Evolutionary conservation across 2,329 filamentous ascomycete species (phyloP), one percentile per base, ranked within the genome.

Genomic region (Teratosphaeria nubilosa): DNA sequence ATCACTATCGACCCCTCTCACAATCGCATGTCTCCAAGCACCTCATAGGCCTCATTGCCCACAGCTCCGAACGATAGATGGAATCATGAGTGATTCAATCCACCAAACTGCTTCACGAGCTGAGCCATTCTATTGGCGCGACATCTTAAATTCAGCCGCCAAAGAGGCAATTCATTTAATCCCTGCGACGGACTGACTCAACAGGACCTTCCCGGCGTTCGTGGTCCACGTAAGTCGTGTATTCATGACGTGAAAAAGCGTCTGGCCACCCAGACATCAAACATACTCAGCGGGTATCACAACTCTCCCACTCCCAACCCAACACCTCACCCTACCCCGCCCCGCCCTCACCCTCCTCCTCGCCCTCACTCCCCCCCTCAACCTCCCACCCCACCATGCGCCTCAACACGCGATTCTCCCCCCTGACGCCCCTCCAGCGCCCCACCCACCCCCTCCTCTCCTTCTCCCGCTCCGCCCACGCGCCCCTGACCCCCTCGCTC

Each of bases 371-470:
- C 48, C 66, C 68, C 53, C 60, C 68, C 11, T 63, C 58, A 13
- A 9, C 53, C 73, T 71, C 58, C 76, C 77, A 79, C 3, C 77
- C 76, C 0, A 70, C 76, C 64, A 77, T 69, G 30, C 69, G 60
- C 54, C 77, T 70, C 63, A 80, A 63, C 31, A 78, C 69, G 51
- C 74, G 65, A 60, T 79, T 80, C 68, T 80, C 77, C 62, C 77
- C 74, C 60, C 74, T 78, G 57, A 79, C 58, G 30, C 69, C 74
- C 51, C 71, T 72, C 3, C 77, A 68, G 60, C 72, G 72, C 34
- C 70, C 68, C 59, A 70, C 67, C 56, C 73, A 71, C 5, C 70
- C 71, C 60, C 71, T 60, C 52, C 62, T 62, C 60, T 69, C 68
- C 32, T 77, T 74, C 2, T 69, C 71, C 60, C 74, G 68, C 31